A percentile compares a stretch with the other conserved stretches of the same genome.
Conservation (phyloP, 2,329 filamentous ascomycete genomes). For the Pseudonectria buxi region DNA sequence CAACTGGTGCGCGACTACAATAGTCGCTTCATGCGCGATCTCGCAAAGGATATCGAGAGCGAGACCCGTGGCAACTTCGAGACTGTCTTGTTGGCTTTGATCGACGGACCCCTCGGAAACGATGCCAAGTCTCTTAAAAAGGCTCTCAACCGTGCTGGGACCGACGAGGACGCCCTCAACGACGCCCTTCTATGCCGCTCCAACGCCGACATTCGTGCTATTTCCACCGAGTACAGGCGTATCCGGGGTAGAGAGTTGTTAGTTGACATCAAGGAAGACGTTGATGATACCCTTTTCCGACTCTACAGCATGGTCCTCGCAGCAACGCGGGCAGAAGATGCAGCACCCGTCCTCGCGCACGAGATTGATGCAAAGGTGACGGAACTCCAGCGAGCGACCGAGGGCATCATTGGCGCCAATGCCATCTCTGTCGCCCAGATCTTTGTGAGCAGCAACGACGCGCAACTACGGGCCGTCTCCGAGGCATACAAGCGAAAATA, state of each 20-base stretch:
- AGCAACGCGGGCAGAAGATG: conserved; percentile 22
- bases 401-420: conserved; percentile 25
- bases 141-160: conserved; percentile 24
- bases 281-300: conserved; percentile 24
- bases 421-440: conserved; percentile 26
- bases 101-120: conserved; percentile 25
- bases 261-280: conserved; percentile 25
- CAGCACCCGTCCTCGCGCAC: conserved; percentile 14
- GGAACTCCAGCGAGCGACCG: conserved; percentile 26
- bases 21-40: conserved; percentile 25
- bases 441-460: conserved; percentile 24
- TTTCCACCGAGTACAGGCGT: conserved; percentile 23
- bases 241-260: conserved; percentile 23
- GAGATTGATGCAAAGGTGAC: conserved; percentile 29
- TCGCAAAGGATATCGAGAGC: conserved; percentile 27
- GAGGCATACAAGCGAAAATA: conserved; percentile 26
- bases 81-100: conserved; percentile 23
- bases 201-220: conserved; percentile 30
- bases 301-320: conserved; percentile 29
- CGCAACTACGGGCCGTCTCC: conserved; percentile 25
- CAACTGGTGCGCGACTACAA: conserved; percentile 28
- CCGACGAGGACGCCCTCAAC: conserved; percentile 28
- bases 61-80: conserved; percentile 27
- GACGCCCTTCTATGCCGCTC: conserved; percentile 29
- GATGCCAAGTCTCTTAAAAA: conserved; percentile 25